phyloP scores from a whole-genome alignment of 2,329 filamentous ascomycete genomes.

The Botryotinia convoluta region DNA sequence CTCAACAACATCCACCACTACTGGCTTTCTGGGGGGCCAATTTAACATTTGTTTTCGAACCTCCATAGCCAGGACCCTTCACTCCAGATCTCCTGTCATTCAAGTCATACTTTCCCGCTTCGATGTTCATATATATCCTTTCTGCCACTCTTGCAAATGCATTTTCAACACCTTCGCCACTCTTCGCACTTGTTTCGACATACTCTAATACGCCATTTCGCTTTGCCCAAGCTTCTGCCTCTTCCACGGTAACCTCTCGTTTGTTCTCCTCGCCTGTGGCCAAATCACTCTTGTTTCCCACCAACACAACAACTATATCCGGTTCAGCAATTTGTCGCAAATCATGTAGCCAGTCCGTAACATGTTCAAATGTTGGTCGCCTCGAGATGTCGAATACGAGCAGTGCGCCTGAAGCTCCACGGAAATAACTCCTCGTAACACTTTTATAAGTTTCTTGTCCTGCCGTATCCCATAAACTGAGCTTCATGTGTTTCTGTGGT shows the following conservation, averaged over 20 bases:
- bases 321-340: conserved; percentile 92
- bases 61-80: conserved; percentile 63
- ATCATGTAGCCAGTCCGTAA: conserved; percentile 91
- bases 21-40: conserved; percentile 37
- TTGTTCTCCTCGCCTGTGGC: conserved; percentile 57
- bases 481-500: conserved; percentile 82
- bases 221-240: conserved; percentile 87
- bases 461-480: conserved; percentile 92
- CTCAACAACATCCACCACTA: conserved; percentile 34
- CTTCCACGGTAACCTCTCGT: conserved; percentile 75
- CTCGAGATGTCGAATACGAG: conserved; percentile 95
- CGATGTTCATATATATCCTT: conserved; percentile 94
- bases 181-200: conserved; percentile 95
- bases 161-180: conserved; percentile 86
- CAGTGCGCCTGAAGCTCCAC: conserved; percentile 67
- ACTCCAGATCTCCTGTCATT: conserved; percentile 91
- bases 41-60: conserved; percentile 46
- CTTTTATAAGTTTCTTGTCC: conserved; percentile 98
- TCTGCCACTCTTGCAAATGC: conserved; percentile 93
- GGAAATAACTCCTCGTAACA: conserved; percentile 81
- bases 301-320: conserved; percentile 88
- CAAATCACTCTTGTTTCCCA: conserved; percentile 93
- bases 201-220: conserved; percentile 86
- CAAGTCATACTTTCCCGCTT: conserved; percentile 84
- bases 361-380: conserved; percentile 79